phyloP scores from a whole-genome alignment of 108 stramenopile species.

The Nitzschia sp. region DNA sequence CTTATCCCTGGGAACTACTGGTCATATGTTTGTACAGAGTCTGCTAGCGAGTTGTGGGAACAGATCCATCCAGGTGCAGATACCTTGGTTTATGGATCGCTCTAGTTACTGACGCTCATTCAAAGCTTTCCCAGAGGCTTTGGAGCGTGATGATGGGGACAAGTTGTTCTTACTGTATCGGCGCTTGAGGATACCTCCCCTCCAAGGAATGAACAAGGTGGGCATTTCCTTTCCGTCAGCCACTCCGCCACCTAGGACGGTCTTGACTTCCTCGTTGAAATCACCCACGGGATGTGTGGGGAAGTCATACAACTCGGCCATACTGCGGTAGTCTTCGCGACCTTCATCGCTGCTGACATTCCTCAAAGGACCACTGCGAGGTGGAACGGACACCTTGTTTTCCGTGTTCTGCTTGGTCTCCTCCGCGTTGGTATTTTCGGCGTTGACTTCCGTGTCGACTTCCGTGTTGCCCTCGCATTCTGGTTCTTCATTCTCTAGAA shows the following conservation, averaged over 20 bases:
- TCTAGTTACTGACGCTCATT: not conserved
- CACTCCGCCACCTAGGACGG: constrained; percentile 7
- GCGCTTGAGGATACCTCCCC: constrained; percentile 16
- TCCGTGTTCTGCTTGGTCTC: not conserved
- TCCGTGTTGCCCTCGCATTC: not conserved
- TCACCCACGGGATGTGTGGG: constrained; percentile 8
- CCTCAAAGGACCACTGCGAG: not conserved
- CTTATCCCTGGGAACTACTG: too few species aligned
- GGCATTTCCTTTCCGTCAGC: constrained; percentile 4
- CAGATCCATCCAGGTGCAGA: too few species aligned
- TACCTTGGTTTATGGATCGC: too few species aligned
- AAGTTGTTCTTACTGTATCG: constrained; percentile 3
- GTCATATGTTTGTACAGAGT: too few species aligned
- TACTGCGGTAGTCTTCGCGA: constrained; percentile 15
- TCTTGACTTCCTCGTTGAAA: constrained; percentile 30
- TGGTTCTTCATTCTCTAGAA: not conserved
- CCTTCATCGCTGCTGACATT: constrained; percentile 23
- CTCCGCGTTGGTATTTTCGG: too few species aligned
- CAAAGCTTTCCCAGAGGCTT: not conserved
- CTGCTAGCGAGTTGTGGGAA: too few species aligned
- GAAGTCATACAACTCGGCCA: constrained; percentile 19
- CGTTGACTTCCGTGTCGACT: too few species aligned
- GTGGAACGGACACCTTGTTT: not conserved
- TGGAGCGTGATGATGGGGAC: not conserved
- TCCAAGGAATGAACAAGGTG: constrained; percentile 20